A percentile compares a stretch with the other conserved stretches of the same genome.
phyloP scores from a whole-genome alignment of 441 rosid genomes.

The Populus tomentosa region DNA sequence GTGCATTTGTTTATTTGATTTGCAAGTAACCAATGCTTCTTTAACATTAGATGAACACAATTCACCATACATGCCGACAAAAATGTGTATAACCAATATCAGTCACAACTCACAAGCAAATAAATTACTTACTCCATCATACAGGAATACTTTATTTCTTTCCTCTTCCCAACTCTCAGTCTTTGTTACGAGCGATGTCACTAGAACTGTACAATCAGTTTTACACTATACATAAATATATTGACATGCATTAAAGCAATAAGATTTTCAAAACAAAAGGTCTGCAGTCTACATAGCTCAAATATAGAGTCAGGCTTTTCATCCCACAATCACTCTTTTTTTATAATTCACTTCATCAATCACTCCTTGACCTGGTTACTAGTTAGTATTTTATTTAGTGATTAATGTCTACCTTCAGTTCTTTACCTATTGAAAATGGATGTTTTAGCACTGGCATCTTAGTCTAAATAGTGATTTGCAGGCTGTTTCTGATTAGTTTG shows the following conservation, averaged over 20 bases:
- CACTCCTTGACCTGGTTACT: background rate
- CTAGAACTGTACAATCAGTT: conserved; percentile 52
- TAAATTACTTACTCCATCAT: conserved; percentile 65
- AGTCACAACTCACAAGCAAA: conserved; percentile 3
- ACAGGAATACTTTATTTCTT: conserved; percentile 76
- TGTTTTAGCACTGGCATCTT: background rate
- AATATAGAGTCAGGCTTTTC: conserved; percentile 9
- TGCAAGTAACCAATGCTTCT: background rate
- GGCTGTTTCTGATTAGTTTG: background rate
- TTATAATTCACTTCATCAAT: background rate
- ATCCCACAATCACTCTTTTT: background rate
- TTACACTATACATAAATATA: background rate
- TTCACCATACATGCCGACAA: background rate
- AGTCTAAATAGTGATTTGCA: background rate
- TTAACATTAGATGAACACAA: background rate
- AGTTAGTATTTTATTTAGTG: background rate
- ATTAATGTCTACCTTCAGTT: background rate
- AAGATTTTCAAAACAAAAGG: background rate
- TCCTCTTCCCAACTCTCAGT: conserved; percentile 89
- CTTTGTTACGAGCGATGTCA: conserved; percentile 64
- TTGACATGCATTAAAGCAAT: background rate
- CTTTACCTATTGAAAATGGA: background rate
- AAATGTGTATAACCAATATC: background rate
- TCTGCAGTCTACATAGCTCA: background rate
- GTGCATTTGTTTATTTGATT: conserved; percentile 3